Percentiles rank a stretch among this genome's conserved stretches.
Conservation (phyloP, 1,284 basidiomycete genomes). For the Ganoderma leucocontextum region DNA sequence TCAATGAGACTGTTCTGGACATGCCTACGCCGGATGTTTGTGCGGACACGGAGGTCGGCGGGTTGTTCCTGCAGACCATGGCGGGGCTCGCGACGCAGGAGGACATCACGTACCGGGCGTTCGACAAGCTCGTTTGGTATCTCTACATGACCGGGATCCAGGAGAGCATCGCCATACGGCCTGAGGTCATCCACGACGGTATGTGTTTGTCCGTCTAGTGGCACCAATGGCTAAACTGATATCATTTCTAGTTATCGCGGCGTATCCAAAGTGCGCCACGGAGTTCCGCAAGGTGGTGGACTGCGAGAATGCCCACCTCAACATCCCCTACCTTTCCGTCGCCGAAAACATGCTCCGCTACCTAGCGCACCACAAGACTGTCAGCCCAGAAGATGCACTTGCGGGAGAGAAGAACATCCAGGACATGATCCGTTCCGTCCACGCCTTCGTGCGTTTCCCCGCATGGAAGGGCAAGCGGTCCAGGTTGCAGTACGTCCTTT, state of each 20-base stretch:
- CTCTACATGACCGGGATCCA: constrained; percentile 11
- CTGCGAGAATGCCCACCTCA: not conserved
- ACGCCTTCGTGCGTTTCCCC: constrained; percentile 6
- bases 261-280: not conserved
- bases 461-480: constrained; percentile 15
- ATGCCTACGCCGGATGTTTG: constrained; percentile 13
- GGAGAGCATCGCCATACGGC: constrained; percentile 3
- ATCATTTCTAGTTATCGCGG: not conserved
- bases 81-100: constrained; percentile 7
- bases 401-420: constrained; percentile 10
- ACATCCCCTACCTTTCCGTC: not conserved
- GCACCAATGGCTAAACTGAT: not conserved
- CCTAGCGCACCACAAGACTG: not conserved
- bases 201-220: not conserved
- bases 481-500: constrained; percentile 19
- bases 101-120: not conserved
- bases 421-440: constrained; percentile 1
- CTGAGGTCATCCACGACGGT: constrained; percentile 7
- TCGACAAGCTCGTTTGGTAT: constrained; percentile 18
- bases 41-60: constrained; percentile 15
- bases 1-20: constrained; percentile 15
- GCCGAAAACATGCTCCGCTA: not conserved
- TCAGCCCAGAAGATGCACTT: constrained; percentile 10
- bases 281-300: not conserved
- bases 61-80: constrained; percentile 21